A percentile compares a stretch with the other conserved stretches of the same genome.
Evolutionary conservation across 768 basidiomycete species (phyloP).

Genomic region (Amanita fuliginea): DNA sequence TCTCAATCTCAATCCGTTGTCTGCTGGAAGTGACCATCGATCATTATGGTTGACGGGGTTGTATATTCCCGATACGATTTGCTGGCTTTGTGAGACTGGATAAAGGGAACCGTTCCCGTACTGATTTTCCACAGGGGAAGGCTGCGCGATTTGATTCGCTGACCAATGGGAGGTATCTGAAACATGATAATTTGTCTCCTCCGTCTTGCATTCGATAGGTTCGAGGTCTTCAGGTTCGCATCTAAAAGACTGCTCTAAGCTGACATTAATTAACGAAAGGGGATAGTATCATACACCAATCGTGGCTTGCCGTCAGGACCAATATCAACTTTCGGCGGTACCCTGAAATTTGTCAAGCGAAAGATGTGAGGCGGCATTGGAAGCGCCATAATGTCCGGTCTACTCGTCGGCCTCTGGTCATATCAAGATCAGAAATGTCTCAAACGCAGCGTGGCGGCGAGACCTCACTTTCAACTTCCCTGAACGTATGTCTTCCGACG

Average conservation of each 20-base stretch:
- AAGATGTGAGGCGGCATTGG: constrained; percentile 71
- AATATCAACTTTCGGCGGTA: constrained; percentile 71
- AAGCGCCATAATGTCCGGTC: constrained; percentile 62
- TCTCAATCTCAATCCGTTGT: constrained; percentile 16
- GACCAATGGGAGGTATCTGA: constrained; percentile 28
- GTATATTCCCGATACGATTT: constrained; percentile 16
- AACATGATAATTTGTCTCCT: constrained; percentile 32
- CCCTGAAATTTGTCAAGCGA: constrained; percentile 70
- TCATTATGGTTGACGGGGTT: constrained; percentile 15
- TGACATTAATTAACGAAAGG: constrained; percentile 7
- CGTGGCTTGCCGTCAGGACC: constrained; percentile 58
- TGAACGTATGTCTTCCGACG: constrained; percentile 62
- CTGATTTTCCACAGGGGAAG: constrained; percentile 24
- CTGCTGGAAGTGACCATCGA: constrained; percentile 20
- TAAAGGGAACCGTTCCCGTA: constrained; percentile 23
- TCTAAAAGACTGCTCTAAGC: constrained; percentile 12
- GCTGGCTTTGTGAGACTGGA: constrained; percentile 17
- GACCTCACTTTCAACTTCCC: constrained; percentile 46
- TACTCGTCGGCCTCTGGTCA: constrained; percentile 48
- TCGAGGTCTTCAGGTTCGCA: constrained; percentile 37
- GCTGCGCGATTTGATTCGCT: constrained; percentile 18
- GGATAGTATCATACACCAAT: constrained; percentile 38
- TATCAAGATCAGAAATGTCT: constrained; percentile 3
- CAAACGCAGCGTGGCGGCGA: background rate
- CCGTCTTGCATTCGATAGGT: constrained; percentile 34